A percentile compares a stretch with the other conserved stretches of the same genome.
Evolutionary conservation across 129 eudicot genomes (phyloP).

Genomic region (Escallonia rubra): DNA sequence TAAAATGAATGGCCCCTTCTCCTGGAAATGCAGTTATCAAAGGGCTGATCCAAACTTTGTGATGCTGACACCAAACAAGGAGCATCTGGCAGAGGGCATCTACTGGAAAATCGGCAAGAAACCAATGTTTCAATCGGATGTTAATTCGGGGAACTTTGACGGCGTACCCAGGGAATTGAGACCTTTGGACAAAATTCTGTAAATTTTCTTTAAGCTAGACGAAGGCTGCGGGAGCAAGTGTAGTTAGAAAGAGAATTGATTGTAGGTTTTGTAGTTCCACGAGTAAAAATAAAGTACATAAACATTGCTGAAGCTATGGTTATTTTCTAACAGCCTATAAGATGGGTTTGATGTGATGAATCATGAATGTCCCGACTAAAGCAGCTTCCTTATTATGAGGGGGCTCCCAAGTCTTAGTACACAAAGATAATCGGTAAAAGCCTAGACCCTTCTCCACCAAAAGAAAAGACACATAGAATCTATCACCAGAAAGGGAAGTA

Average conservation of each 20-base stretch:
- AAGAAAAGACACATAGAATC: too few relatives aligned
- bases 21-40: conserved; percentile 57
- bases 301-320: too few relatives aligned
- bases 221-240: neutral
- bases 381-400: too few relatives aligned
- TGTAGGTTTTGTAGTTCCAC: neutral
- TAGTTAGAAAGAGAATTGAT: neutral
- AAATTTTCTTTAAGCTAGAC: conserved; percentile 8
- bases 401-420: too few relatives aligned
- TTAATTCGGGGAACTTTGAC: conserved; percentile 74
- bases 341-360: too few relatives aligned
- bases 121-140: conserved; percentile 65
- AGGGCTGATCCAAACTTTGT: conserved; percentile 90
- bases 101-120: conserved; percentile 73
- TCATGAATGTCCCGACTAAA: too few relatives aligned
- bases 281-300: too few relatives aligned
- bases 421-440: too few relatives aligned
- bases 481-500: too few relatives aligned
- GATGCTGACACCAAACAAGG: conserved; percentile 91
- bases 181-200: conserved; percentile 71
- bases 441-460: too few relatives aligned
- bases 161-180: conserved; percentile 82
- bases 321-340: too few relatives aligned
- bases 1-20: neutral
- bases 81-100: conserved; percentile 81